A percentile compares a stretch with the other conserved stretches of the same genome.
phyloP scores from a whole-genome alignment of 345 rosid genomes.

The Boechera retrofracta region DNA sequence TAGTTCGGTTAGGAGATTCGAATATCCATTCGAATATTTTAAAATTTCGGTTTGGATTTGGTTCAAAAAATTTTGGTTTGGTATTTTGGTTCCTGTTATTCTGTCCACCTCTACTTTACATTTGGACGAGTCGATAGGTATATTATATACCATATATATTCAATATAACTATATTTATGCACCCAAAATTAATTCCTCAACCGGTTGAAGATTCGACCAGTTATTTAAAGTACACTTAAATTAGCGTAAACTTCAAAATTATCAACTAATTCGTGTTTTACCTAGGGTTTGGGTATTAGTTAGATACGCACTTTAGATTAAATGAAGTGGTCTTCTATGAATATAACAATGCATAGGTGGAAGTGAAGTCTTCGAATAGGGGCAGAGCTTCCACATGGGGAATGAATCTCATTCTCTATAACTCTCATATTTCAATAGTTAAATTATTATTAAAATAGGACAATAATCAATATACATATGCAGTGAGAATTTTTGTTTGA shows the following conservation, averaged over 20 bases:
- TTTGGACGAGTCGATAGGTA: too few species aligned
- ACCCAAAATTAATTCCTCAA: neutral
- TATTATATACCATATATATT: too few species aligned
- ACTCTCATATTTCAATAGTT: conserved; percentile 16
- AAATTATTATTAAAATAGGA: conserved; percentile 9
- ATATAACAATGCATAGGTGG: conserved; percentile 38
- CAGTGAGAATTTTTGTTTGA: conserved; percentile 34
- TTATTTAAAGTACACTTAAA: neutral
- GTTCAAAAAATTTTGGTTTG: too few species aligned
- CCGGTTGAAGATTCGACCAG: too few species aligned
- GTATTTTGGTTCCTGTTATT: too few species aligned
- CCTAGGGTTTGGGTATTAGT: conserved; percentile 28
- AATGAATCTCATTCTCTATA: conserved; percentile 39
- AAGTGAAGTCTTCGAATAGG: conserved; percentile 33
- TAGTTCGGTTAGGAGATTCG: too few species aligned
- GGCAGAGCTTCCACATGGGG: conserved; percentile 40
- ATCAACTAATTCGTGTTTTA: conserved; percentile 9
- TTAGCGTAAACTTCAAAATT: conserved; percentile 9
- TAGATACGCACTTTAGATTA: conserved; percentile 18
- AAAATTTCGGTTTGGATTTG: too few species aligned
- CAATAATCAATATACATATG: conserved; percentile 2
- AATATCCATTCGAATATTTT: too few species aligned
- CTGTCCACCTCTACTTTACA: too few species aligned
- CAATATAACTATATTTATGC: too few species aligned
- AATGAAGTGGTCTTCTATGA: conserved; percentile 18